These are phyloP conservation scores for Neofusicoccum ribis DNA, from an alignment of 2,329 filamentous ascomycete genomes.

Conservation along the genomic window DNA sequence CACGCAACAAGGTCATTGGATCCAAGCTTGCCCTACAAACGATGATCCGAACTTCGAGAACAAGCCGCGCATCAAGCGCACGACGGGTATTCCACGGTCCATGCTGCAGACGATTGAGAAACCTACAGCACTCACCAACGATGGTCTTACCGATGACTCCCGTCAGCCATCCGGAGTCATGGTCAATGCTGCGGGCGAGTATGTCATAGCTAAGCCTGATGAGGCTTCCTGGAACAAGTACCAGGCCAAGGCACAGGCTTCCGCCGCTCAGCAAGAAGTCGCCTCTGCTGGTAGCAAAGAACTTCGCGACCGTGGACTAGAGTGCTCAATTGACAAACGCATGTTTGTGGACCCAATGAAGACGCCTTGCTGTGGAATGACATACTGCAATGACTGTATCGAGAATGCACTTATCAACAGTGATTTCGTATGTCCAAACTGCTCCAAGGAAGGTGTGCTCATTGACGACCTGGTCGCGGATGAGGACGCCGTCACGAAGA, in stretches of 20 bases:
- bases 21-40: constrained; percentile 97
- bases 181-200: constrained; percentile 97
- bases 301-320: constrained; percentile 81
- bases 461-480: constrained; percentile 87
- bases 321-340: constrained; percentile 95
- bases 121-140: constrained; percentile 69
- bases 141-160: constrained; percentile 73
- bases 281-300: constrained; percentile 79
- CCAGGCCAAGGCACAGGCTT: constrained; percentile 88
- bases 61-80: constrained; percentile 88
- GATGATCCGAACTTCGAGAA: constrained; percentile 96
- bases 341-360: constrained; percentile 99
- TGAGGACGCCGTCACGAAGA: constrained; percentile 74
- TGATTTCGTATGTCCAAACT: constrained; percentile 94
- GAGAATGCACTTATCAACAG: constrained; percentile 97
- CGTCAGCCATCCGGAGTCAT: constrained; percentile 88
- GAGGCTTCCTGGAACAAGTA: constrained; percentile 96
- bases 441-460: constrained; percentile 84
- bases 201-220: constrained; percentile 93
- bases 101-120: constrained; percentile 96
- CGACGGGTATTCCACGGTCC: constrained; percentile 92
- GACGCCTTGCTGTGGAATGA: constrained; percentile 97
- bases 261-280: constrained; percentile 78
- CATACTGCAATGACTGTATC: constrained; percentile 99
- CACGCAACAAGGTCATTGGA: constrained; percentile 74